Evolutionary conservation across 2,329 filamentous ascomycete species (phyloP).

Genomic region (Dactylellina parvicollis): DNA sequence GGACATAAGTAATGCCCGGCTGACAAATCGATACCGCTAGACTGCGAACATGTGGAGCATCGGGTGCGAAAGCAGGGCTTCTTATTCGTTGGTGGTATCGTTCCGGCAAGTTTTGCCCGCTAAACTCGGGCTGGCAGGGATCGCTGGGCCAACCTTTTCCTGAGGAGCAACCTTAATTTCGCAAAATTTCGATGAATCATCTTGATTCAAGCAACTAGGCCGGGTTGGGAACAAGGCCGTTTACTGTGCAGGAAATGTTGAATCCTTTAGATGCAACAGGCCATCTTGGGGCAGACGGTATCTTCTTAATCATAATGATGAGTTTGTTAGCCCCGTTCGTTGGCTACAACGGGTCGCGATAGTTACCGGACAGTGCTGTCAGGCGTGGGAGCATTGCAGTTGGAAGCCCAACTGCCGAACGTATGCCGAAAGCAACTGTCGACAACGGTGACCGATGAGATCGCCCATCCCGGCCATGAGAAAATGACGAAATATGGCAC

Average conservation of each 20-base stretch:
- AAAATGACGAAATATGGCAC: constrained; percentile 46
- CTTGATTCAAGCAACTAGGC: constrained; percentile 22
- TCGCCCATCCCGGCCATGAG: not conserved
- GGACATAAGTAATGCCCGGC: constrained; percentile 38
- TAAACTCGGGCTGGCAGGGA: constrained; percentile 14
- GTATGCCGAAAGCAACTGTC: not conserved
- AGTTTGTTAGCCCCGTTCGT: not conserved
- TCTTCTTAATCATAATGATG: not conserved
- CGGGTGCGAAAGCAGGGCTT: not conserved
- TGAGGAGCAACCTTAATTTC: constrained; percentile 37
- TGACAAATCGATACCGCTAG: constrained; percentile 29
- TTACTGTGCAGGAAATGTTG: not conserved
- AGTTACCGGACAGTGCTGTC: no score
- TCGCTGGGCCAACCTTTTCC: constrained; percentile 5
- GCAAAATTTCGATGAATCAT: constrained; percentile 41
- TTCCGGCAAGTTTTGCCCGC: constrained; percentile 16
- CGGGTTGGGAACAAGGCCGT: not conserved
- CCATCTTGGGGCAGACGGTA: not conserved
- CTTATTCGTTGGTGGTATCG: constrained; percentile 22
- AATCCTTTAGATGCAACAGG: not conserved
- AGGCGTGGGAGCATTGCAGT: no score
- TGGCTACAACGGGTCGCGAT: no score
- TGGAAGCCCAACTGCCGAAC: not conserved
- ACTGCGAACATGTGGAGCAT: constrained; percentile 4
- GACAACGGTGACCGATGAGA: not conserved